Percentiles rank a stretch among this genome's conserved stretches.
Conservation (phyloP, 2,329 filamentous ascomycete species). For the Ophiostoma perfectum region DNA sequence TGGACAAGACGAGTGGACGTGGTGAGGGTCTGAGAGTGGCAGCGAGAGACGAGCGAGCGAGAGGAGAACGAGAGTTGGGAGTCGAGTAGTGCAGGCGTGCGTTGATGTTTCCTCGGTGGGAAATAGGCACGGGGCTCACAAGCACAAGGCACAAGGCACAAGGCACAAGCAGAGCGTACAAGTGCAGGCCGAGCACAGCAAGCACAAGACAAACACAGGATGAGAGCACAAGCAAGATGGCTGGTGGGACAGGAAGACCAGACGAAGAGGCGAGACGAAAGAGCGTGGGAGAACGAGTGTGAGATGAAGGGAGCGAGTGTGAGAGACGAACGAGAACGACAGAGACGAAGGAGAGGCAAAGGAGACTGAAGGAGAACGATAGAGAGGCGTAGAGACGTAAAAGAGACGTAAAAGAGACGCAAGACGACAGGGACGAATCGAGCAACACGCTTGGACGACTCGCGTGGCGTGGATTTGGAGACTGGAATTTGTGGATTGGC, state of each 20-base stretch:
- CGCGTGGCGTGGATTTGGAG: constrained; percentile 6
- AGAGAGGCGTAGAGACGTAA: too few relatives aligned
- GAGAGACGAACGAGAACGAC: background rate
- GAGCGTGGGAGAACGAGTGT: background rate
- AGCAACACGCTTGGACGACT: constrained; percentile 11
- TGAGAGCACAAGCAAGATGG: constrained; percentile 7
- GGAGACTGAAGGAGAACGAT: too few relatives aligned
- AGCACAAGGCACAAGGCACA: constrained; percentile 8
- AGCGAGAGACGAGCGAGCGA: background rate
- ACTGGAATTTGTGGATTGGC: constrained; percentile 12
- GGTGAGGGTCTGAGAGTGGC: background rate
- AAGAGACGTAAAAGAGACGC: too few relatives aligned
- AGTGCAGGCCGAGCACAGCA: background rate
- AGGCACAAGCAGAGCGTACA: background rate
- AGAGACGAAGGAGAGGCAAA: background rate
- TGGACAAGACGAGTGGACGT: background rate
- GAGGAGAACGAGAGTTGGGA: background rate
- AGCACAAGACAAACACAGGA: background rate
- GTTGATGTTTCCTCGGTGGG: background rate
- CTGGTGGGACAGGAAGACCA: constrained; percentile 11
- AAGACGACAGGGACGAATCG: background rate
- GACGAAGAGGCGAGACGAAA: constrained; percentile 1
- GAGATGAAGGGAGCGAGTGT: background rate
- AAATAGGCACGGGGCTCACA: constrained; percentile 10
- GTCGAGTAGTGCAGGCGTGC: constrained; percentile 6